These are phyloP conservation scores for Aspergillus sp. DNA, from an alignment of 2,329 filamentous ascomycete genomes.

Conservation along the genomic window DNA sequence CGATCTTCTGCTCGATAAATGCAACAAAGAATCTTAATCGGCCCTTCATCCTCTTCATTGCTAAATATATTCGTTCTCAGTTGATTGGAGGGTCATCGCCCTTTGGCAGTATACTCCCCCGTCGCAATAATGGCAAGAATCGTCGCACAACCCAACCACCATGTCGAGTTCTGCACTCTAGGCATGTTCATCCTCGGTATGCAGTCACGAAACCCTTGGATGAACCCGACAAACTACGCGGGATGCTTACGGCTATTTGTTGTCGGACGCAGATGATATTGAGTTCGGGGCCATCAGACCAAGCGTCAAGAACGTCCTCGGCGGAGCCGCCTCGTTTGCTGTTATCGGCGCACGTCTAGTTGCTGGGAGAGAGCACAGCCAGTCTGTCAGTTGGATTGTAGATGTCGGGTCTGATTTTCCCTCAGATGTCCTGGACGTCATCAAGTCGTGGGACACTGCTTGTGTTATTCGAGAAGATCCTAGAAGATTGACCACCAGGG, in stretches of 20 bases:
- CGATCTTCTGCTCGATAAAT: neutral
- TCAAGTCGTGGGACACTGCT: conserved; percentile 74
- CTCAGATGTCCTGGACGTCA: conserved; percentile 57
- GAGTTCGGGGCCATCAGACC: conserved; percentile 72
- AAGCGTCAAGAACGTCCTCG: conserved; percentile 73
- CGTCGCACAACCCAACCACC: neutral
- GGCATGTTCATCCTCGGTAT: conserved; percentile 65
- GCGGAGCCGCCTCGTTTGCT: conserved; percentile 83
- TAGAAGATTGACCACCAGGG: conserved; percentile 75
- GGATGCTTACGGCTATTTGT: conserved; percentile 8
- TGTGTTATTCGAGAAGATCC: conserved; percentile 67
- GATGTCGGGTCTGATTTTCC: conserved; percentile 91
- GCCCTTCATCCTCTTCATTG: too few relatives aligned
- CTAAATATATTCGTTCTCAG: too few relatives aligned
- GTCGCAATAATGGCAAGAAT: conserved; percentile 16
- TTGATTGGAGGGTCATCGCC: too few relatives aligned
- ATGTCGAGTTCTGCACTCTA: conserved; percentile 58
- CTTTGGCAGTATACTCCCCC: too few relatives aligned
- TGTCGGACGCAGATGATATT: conserved; percentile 70
- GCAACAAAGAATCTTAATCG: neutral
- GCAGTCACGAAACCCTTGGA: conserved; percentile 8
- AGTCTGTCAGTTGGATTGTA: conserved; percentile 81
- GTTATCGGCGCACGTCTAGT: conserved; percentile 87
- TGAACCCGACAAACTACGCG: conserved; percentile 11
- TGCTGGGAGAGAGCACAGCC: conserved; percentile 66